Evolutionary conservation across 2,329 filamentous ascomycete genomes (phyloP), one percentile per base, ranked within the genome.

Genomic region (Beauveria sp.): DNA sequence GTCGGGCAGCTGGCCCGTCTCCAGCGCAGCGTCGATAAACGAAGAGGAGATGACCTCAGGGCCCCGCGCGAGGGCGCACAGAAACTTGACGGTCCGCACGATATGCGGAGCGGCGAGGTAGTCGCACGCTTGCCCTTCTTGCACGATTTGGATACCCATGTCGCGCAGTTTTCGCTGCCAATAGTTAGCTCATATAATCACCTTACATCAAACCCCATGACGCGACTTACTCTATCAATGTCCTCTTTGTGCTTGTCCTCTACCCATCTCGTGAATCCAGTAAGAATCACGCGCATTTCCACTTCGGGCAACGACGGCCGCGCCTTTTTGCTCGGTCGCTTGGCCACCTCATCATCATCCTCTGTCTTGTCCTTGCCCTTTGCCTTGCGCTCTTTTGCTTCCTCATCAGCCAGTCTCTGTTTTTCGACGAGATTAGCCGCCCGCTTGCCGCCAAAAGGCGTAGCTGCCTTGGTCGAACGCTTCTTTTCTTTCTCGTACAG

Each of bases 401-500:
- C 50, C 5, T 54, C 59, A 3, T 54, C 59, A 6, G 50, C 59
- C n/a, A 54, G 22, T 12, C 31, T 49, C 45, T 78, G 77, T 67
- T 80, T 82, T 61, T 88, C 85, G 20, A 83, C 77, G 62, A 78
- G 73, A 60, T 87, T 82, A 2, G 84, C 80, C 1, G 85, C 85
- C 55, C 84, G 79, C 68, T 86, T 87, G 24, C 85, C 85, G 26
- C 86, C 85, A 80, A 84, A 88, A 0, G 81, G 78, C 2, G 75
- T 76, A 2, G 75, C 76, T 3, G 71, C 75, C 65, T 81, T 85
- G 64, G 71, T 70, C 7, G 77, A 74, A 22, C 95, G 86, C 77
- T 96, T 97, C 78, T 85, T 91, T 76, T 99, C 95, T 71, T 95
- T 96, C 70, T 98, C 89, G 69, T 95, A 99, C 38, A 96, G 78